Percentiles rank a stretch among this genome's conserved stretches.
These are phyloP conservation scores for Coemansia guatemalensis DNA, from an alignment of 192 early-diverging fungal species.

Conservation along the genomic window DNA sequence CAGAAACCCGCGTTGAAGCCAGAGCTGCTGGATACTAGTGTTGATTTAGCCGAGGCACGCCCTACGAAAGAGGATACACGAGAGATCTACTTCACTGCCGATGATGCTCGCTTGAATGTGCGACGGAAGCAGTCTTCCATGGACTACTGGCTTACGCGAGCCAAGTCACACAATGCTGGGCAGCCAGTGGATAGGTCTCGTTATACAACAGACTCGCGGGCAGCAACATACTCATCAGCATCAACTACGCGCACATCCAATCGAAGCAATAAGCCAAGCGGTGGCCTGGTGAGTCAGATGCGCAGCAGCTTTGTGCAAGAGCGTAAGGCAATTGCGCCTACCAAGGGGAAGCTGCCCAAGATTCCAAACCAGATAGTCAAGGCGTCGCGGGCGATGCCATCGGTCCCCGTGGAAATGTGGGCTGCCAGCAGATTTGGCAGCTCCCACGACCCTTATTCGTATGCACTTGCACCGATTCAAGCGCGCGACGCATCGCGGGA, in stretches of 20 bases:
- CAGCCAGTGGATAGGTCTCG: neutral
- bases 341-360: neutral
- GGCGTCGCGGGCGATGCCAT: conserved; percentile 36
- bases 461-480: neutral
- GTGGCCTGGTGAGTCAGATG: conserved; percentile 17
- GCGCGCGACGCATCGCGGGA: conserved; percentile 11
- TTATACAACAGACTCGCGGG: neutral
- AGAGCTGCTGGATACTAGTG: neutral
- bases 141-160: conserved; percentile 26
- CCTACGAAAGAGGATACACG: neutral
- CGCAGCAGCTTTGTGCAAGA: conserved; percentile 24
- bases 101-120: conserved; percentile 2
- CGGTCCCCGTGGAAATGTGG: conserved; percentile 18
- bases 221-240: neutral
- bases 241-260: neutral
- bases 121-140: conserved; percentile 32
- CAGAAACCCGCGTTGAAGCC: neutral
- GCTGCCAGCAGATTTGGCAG: conserved; percentile 2
- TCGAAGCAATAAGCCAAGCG: conserved; percentile 7
- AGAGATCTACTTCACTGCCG: conserved; percentile 18
- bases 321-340: conserved; percentile 9
- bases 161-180: neutral
- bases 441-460: neutral
- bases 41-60: neutral
- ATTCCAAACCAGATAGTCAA: conserved; percentile 33